These are phyloP conservation scores for Backusella mclennaniae DNA, from an alignment of 192 early-diverging fungal species.

Conservation along the genomic window DNA sequence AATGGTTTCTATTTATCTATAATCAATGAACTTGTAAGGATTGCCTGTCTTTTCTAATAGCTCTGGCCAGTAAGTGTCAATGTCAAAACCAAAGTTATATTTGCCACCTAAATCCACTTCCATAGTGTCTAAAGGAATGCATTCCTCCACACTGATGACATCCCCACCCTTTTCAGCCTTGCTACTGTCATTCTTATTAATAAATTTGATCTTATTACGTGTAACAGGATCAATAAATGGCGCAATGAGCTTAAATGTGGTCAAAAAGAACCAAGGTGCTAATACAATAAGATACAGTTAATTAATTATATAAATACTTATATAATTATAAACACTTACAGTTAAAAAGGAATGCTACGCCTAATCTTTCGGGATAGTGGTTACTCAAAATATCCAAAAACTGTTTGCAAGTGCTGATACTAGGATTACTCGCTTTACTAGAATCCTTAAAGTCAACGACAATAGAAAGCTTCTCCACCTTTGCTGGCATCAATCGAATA, in stretches of 20 bases:
- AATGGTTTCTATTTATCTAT: slow-evolving; percentile 3
- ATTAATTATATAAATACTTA: background rate
- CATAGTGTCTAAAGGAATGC: slow-evolving; percentile 17
- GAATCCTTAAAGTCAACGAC: slow-evolving; percentile 77
- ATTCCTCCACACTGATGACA: slow-evolving; percentile 16
- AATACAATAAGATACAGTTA: background rate
- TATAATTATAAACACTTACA: background rate
- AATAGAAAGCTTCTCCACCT: slow-evolving; percentile 74
- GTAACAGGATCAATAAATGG: slow-evolving; percentile 94
- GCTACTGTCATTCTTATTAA: slow-evolving; percentile 35
- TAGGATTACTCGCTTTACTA: slow-evolving; percentile 59
- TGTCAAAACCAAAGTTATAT: slow-evolving; percentile 66
- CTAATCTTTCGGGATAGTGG: slow-evolving; percentile 87
- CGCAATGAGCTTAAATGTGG: slow-evolving; percentile 78
- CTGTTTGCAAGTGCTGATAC: slow-evolving; percentile 69
- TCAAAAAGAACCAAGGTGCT: slow-evolving; percentile 86
- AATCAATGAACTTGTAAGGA: slow-evolving; percentile 33
- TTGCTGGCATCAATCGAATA: slow-evolving; percentile 67
- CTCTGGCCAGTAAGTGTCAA: slow-evolving; percentile 67
- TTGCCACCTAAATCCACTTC: slow-evolving; percentile 32
- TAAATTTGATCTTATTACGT: slow-evolving; percentile 49
- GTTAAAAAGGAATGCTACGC: slow-evolving; percentile 18
- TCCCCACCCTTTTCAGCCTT: slow-evolving; percentile 16
- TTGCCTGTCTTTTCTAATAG: slow-evolving; percentile 32
- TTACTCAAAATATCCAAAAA: slow-evolving; percentile 76